Evolutionary conservation across 345 rosid genomes (phyloP).

Genomic region (Gossypium australe): DNA sequence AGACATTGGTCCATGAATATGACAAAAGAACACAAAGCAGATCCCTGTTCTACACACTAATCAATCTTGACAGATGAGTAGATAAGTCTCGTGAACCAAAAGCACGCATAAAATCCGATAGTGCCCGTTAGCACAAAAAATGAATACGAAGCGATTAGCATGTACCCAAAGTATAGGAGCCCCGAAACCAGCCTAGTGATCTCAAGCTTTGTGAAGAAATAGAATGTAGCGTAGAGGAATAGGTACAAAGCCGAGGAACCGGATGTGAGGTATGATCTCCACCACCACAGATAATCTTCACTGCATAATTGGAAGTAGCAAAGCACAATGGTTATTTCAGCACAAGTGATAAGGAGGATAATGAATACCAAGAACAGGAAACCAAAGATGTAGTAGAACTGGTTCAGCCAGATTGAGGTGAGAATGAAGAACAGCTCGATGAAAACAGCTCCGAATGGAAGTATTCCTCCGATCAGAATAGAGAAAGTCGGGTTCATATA

Average conservation of each 20-base stretch:
- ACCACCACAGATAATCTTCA: slow-evolving; percentile 85
- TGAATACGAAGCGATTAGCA: slow-evolving; percentile 66
- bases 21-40: background rate
- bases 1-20: background rate
- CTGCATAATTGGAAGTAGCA: slow-evolving; percentile 86
- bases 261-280: slow-evolving; percentile 80
- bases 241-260: slow-evolving; percentile 77
- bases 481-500: slow-evolving; percentile 80
- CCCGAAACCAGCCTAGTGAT: slow-evolving; percentile 67
- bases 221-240: slow-evolving; percentile 66
- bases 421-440: slow-evolving; percentile 85
- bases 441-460: slow-evolving; percentile 85
- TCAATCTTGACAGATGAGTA: slow-evolving; percentile 82
- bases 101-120: slow-evolving; percentile 70
- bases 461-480: slow-evolving; percentile 71
- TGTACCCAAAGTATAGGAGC: slow-evolving; percentile 65
- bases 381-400: slow-evolving; percentile 83
- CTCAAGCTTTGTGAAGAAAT: slow-evolving; percentile 83
- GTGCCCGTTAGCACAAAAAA: slow-evolving; percentile 71
- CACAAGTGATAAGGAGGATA: slow-evolving; percentile 68
- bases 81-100: slow-evolving; percentile 79
- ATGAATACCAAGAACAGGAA: slow-evolving; percentile 70
- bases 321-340: slow-evolving; percentile 69
- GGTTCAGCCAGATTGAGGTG: slow-evolving; percentile 88
- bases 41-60: slow-evolving; percentile 14